Evolutionary conservation across 495 filamentous ascomycete species (phyloP).

Genomic region (Elaphomyces granulatus): DNA sequence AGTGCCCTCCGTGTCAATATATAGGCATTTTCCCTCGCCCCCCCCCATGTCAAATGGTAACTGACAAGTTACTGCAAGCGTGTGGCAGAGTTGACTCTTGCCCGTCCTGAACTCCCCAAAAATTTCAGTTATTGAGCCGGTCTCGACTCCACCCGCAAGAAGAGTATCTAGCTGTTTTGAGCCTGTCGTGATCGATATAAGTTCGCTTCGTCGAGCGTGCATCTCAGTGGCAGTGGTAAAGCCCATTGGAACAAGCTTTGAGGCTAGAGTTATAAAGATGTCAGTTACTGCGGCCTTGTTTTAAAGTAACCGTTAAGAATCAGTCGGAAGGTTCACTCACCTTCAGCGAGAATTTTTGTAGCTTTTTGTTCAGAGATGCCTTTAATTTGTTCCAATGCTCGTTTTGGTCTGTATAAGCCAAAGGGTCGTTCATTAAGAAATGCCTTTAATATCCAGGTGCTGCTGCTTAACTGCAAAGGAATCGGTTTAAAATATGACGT

Average conservation of each 20-base stretch:
- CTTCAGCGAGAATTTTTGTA: constrained; percentile 81
- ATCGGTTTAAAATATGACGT: no score
- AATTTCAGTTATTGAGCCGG: constrained; percentile 94
- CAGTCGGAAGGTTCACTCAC: constrained; percentile 26
- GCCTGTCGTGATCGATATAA: constrained; percentile 95
- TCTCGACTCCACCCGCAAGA: constrained; percentile 88
- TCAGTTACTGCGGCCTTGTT: no score
- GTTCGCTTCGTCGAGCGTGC: constrained; percentile 87
- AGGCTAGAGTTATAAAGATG: constrained; percentile 38
- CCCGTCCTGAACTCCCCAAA: constrained; percentile 97
- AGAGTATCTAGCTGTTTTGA: constrained; percentile 95
- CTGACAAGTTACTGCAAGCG: constrained; percentile 95
- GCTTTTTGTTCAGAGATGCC: constrained; percentile 96
- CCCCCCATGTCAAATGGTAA: constrained; percentile 98
- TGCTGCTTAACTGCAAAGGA: not conserved
- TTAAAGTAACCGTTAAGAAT: not conserved
- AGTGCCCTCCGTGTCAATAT: constrained; percentile 96
- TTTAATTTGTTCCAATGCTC: constrained; percentile 83
- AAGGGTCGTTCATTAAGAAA: not conserved
- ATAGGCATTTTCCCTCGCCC: constrained; percentile 96
- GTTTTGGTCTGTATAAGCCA: constrained; percentile 44
- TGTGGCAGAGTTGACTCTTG: constrained; percentile 97
- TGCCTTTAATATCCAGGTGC: no score
- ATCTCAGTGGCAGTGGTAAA: constrained; percentile 99
- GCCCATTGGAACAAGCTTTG: constrained; percentile 93